Base-by-base conservation (phyloP, 2,329 filamentous ascomycete species). In the Dactylellina parvicollis region DNA sequence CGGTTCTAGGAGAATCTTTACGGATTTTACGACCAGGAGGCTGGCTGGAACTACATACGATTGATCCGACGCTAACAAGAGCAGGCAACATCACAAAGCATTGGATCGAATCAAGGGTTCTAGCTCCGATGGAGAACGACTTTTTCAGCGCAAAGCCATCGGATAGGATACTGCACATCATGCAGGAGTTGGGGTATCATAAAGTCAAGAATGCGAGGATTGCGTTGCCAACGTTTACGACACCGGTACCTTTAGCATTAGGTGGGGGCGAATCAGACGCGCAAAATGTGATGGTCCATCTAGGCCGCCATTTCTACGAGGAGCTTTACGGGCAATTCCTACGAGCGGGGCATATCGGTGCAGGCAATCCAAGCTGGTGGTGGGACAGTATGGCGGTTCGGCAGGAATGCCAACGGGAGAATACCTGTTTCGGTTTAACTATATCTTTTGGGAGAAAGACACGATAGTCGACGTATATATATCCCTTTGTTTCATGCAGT, bases 361-460 rank as follows among this genome's bases (percentile, higher is more conserved):
- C 55, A 38, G 67, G 74, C 7, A 74, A 47, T 20, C 70, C 70
- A 55, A 46, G 60, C 32, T 74, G 70, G 70, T 75, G 74, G 74
- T 75, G 74, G 74, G 55, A 74, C 42, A 75, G 71, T 34, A 74
- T 66, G 70, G 69, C 70, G 44, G 71, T 75, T 65, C 55, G 70
- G 56, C 62, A 75, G 52, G 74, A 75, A 38, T 75, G 74, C 56
- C 70, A 75, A 50, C 67, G 70, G 36, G 65, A 74, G 44, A 72
- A 70, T 34, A 74, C 74, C 36, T 65, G 71, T 50, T 75, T 75
- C 61, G 74, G 70, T 38, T 60, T 70, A 59, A 74, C 71, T 44
- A 70, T 75, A 65, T 74, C 74, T 54, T 75, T 75, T 71, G 70
- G 70, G 30, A 72, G 67, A 52, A 75, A 75, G 60, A 59, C 69